Conservation (phyloP, 768 basidiomycete species). For the Suillus bovinus region DNA sequence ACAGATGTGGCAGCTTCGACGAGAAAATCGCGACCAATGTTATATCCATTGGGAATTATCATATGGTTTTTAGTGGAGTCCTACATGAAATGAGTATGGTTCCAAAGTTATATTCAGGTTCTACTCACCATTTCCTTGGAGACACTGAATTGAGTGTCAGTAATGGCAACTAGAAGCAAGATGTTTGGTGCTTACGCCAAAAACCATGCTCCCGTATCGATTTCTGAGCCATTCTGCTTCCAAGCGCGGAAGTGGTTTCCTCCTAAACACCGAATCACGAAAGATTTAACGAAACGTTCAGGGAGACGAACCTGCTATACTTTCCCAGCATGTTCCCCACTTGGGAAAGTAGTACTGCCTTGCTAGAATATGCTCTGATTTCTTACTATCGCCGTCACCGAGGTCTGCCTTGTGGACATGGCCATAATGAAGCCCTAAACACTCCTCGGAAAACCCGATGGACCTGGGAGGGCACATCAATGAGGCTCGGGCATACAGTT, state of each 20-base stretch:
- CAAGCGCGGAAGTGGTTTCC: slow-evolving; percentile 89
- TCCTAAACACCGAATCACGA: slow-evolving; percentile 39
- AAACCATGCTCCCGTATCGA: slow-evolving; percentile 81
- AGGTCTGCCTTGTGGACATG: slow-evolving; percentile 76
- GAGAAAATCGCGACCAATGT: slow-evolving; percentile 77
- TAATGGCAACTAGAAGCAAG: not conserved
- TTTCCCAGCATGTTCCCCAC: slow-evolving; percentile 90
- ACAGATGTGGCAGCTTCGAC: slow-evolving; percentile 66
- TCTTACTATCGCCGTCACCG: slow-evolving; percentile 77
- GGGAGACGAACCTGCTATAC: slow-evolving; percentile 52
- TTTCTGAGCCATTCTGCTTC: slow-evolving; percentile 81
- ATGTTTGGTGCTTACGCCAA: slow-evolving; percentile 54
- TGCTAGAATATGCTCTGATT: slow-evolving; percentile 67
- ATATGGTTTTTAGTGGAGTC: slow-evolving; percentile 67
- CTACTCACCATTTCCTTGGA: slow-evolving; percentile 65
- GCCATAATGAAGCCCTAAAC: slow-evolving; percentile 78
- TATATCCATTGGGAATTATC: slow-evolving; percentile 80
- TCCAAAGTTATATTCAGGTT: not conserved
- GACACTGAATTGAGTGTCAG: slow-evolving; percentile 42
- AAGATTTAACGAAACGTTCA: slow-evolving; percentile 1
- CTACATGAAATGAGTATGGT: slow-evolving; percentile 22
- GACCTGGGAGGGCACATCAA: slow-evolving; percentile 46
- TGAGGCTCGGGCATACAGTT: not conserved
- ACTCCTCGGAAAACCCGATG: slow-evolving; percentile 81
- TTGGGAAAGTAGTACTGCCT: slow-evolving; percentile 78